Conservation (phyloP, 1,284 basidiomycete genomes). For the Malassezia obtusa region DNA sequence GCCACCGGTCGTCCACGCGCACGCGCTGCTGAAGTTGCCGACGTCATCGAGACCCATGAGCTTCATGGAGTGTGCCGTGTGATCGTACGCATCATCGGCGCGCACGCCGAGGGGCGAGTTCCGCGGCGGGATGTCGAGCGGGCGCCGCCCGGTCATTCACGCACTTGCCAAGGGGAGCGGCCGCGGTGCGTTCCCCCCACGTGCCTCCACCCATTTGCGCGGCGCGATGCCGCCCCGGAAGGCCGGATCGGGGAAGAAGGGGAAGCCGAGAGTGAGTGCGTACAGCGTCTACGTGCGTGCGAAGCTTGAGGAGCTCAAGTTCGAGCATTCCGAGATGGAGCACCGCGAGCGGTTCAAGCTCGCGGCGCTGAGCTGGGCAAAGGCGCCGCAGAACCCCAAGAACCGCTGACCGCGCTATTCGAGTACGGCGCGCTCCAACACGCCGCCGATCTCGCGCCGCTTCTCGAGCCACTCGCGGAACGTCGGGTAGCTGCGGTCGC, state of each 20-base stretch:
- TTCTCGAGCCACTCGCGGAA: conserved; percentile 41
- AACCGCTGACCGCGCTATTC: conserved; percentile 17
- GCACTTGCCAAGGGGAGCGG: background rate
- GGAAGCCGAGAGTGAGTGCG: background rate
- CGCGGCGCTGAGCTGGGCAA: conserved; percentile 27
- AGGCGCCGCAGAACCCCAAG: background rate
- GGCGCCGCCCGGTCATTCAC: background rate
- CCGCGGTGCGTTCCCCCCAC: background rate
- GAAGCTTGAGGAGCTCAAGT: conserved; percentile 32
- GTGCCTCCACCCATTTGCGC: background rate
- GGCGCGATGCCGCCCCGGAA: background rate
- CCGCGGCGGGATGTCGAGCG: background rate
- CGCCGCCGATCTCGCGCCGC: conserved; percentile 36
- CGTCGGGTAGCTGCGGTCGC: conserved; percentile 26
- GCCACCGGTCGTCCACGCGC: background rate
- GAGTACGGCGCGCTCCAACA: conserved; percentile 24
- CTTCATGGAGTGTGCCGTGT: background rate
- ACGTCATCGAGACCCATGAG: background rate
- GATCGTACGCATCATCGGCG: background rate
- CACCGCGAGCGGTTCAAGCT: conserved; percentile 43
- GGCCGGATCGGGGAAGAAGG: background rate
- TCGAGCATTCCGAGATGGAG: conserved; percentile 27
- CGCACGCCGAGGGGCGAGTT: background rate
- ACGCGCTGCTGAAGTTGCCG: background rate
- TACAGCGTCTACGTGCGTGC: conserved; percentile 32